Evolutionary conservation across 2,329 filamentous ascomycete genomes (phyloP).

Genomic region (Fusarium burgessii): DNA sequence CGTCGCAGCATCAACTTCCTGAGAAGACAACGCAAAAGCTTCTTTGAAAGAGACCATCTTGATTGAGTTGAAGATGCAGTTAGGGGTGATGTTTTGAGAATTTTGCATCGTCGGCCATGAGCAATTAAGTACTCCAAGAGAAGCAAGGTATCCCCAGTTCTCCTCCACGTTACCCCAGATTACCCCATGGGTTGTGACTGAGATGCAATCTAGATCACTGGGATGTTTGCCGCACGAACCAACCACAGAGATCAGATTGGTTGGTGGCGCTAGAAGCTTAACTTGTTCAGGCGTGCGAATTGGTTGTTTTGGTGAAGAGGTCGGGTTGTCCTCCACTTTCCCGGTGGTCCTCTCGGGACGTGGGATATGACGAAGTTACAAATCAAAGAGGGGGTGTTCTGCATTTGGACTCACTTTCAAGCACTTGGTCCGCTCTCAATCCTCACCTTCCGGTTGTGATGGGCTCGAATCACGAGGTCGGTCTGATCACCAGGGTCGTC

Average conservation of each 20-base stretch:
- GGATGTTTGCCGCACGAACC: background rate
- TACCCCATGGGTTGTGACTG: background rate
- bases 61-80: background rate
- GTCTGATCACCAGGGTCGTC: too few species aligned
- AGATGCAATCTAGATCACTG: constrained; percentile 1
- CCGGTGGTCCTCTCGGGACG: constrained; percentile 28
- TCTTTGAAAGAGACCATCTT: constrained; percentile 22
- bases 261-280: background rate
- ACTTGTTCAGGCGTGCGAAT: background rate
- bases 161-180: constrained; percentile 31
- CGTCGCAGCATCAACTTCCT: constrained; percentile 24
- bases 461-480: too few species aligned
- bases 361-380: background rate
- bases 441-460: too few species aligned
- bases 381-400: background rate
- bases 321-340: constrained; percentile 17
- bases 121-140: constrained; percentile 8
- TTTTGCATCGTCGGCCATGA: background rate
- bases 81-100: background rate
- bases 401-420: background rate
- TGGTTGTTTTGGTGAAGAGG: background rate
- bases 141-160: background rate
- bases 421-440: background rate
- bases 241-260: background rate
- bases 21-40: constrained; percentile 14